Evolutionary conservation across 768 basidiomycete species (phyloP), one percentile per base, ranked within the genome.

Genomic region (Strobilomyces echinocephalus): DNA sequence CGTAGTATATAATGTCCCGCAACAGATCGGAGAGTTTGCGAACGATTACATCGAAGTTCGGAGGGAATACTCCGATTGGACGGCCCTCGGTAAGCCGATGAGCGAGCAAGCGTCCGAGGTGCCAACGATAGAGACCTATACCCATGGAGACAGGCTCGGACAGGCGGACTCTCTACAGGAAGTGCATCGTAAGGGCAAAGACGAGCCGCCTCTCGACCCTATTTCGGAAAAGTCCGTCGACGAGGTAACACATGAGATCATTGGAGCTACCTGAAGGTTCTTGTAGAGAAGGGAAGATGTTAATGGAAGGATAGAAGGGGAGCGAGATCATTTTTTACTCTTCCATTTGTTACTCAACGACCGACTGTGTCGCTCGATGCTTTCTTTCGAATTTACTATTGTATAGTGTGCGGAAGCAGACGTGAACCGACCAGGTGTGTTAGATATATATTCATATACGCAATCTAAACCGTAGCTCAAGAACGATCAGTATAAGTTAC

Each of bases 21-120:
- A 16, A 33, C 49, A 85, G 82, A 82, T 84, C 36, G 84, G 84
- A 48, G 84, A 86, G 61, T 86, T 85, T 53, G 84, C 84, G 14
- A 80, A 73, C 18, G 84, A 86, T 58, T 85, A 84, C 56, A 82
- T 84, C 53, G 82, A 89, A 64, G 76, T 86, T 18, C 82, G 83
- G 42, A 78, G 87, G 47, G 80, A 87, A 61, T 85, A 79, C 60
- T 71, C 74, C 16, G 82, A 85, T 60, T 81, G 77, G 72, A 78
- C 70, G 39, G 15, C 48, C 2, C 14, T 73, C 64, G 48, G 72
- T 58, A 43, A 60, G 35, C 21, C 9, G n/a, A 33, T 49, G 55
- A 58, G 34, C 31, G 50, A 55, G 15, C 49, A 34, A 12, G 54
- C 5, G 16, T 53, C 54, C 15, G 46, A 58, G 18, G 52, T 24